A percentile compares a stretch with the other conserved stretches of the same genome.
Conservation (phyloP, 768 basidiomycete genomes). For the Butyriboletus loyo region DNA sequence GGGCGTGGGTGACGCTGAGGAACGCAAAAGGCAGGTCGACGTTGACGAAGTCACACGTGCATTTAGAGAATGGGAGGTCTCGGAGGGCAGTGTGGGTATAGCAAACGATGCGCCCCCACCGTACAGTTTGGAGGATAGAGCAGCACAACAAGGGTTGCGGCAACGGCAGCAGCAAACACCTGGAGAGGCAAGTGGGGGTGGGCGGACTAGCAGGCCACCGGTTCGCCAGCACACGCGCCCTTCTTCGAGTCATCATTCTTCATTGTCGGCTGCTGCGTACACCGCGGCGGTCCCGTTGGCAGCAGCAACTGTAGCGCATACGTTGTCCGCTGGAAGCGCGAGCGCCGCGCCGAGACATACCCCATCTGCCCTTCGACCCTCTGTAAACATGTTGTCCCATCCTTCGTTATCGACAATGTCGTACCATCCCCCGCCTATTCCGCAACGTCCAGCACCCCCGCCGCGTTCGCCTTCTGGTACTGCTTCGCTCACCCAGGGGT, state of each 20-base stretch:
- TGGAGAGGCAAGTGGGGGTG: background rate
- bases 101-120: conserved; percentile 62
- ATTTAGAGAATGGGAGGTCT: conserved; percentile 46
- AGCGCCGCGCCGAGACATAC: background rate
- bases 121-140: conserved; percentile 51
- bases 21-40: conserved; percentile 20
- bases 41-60: conserved; percentile 19
- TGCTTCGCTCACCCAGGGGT: background rate
- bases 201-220: background rate
- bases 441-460: background rate
- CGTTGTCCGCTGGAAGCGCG: background rate
- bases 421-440: background rate
- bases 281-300: background rate
- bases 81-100: conserved; percentile 20
- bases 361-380: conserved; percentile 4
- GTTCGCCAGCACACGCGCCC: conserved; percentile 6
- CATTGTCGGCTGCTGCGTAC: background rate
- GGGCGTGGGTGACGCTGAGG: conserved; percentile 8
- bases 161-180: background rate
- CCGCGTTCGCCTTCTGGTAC: background rate
- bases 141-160: background rate
- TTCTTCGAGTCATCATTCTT: conserved; percentile 6
- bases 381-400: conserved; percentile 8
- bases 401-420: conserved; percentile 5
- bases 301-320: background rate